Base-by-base conservation (phyloP, 495 filamentous ascomycete species). In the Neurospora hispaniola region DNA sequence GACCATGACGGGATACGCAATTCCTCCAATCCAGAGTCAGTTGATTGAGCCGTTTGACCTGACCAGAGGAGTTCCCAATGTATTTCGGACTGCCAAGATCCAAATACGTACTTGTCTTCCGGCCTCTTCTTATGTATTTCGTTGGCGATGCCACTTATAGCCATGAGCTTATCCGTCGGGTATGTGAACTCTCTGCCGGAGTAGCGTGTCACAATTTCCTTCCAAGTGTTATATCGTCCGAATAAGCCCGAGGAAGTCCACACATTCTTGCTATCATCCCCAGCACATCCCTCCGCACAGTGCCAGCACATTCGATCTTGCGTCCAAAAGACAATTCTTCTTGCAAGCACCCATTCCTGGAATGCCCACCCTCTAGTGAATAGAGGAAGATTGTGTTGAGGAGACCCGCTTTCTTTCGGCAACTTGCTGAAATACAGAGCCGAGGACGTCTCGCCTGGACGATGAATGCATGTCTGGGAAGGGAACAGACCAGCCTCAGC, bases 251-350 rank as follows among this genome's bases (percentile, higher is more conserved):
- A 40, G 39, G 0, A 40, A 10, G 8, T 10, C 1, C 9, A 40
- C 39, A 40, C 39, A 11, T 3, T 2, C 1, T 2, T 2, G 39
- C 9, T 7, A n/a, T 46, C 0, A 46, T 46, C 43, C 16, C 5
- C 6, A 0, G 0, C 18, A 4, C 18, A 10, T 10, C 0, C 0
- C 1, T 0, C 0, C n/a, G 3, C 4, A 4, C 46, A 54, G 10
- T 1, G 1, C 46, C 46, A 54, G 1, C 0, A 5, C 46, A 54
- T 27, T 1, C 46, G 10, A 1, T 12, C 46, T 1, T 14, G 0
- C 4, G 46, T 54, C 46, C 46, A 54, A 6, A 54, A 54, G 10
- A 54, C 46, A 6, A 14, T 27, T 3, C 46, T 27, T 14, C 20
- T 54, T 54, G 46, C 20, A 7, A 54, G 46, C 2, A 27, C 46